phyloP scores from a whole-genome alignment of 352 stramenopile species.

The Pythium inflatum region DNA sequence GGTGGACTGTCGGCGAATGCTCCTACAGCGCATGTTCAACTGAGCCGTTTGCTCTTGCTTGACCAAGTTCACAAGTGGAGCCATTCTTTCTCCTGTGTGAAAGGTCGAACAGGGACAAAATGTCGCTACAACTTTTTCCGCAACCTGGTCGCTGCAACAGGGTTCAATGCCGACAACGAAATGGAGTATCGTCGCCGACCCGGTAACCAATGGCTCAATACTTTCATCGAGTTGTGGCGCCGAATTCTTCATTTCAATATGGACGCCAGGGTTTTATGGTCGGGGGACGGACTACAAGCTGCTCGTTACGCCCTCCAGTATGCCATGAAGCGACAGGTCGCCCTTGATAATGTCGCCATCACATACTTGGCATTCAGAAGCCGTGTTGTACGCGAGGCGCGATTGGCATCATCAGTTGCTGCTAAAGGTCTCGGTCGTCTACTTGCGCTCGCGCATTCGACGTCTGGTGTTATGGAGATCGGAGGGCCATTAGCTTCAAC shows the following conservation, averaged over 20 bases:
- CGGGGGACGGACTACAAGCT: conserved; percentile 21
- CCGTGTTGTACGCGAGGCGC: conserved; percentile 17
- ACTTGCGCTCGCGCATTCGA: conserved; percentile 26
- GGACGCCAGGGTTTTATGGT: conserved; percentile 30
- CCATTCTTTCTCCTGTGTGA: conserved; percentile 31
- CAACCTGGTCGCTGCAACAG: conserved; percentile 1
- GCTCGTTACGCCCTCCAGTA: conserved; percentile 36
- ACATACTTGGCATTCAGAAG: conserved; percentile 29
- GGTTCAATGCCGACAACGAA: conserved; percentile 19
- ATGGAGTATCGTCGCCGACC: conserved; percentile 24
- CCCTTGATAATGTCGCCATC: conserved; percentile 35
- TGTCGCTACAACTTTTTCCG: conserved; percentile 40
- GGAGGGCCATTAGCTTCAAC: conserved; percentile 30
- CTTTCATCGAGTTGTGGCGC: conserved; percentile 29
- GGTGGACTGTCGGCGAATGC: conserved; percentile 18
- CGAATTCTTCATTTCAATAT: conserved; percentile 40
- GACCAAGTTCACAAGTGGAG: conserved; percentile 30
- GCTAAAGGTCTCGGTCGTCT: conserved; percentile 28
- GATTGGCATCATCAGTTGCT: background rate
- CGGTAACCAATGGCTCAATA: conserved; percentile 38
- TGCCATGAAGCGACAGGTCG: conserved; percentile 30
- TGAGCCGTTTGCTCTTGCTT: conserved; percentile 23
- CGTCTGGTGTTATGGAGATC: conserved; percentile 36
- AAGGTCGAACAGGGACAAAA: conserved; percentile 19
- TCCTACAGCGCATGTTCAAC: conserved; percentile 20